Conservation (phyloP, 2,329 filamentous ascomycete genomes). For the Gnomoniopsis smithogilvyi region DNA sequence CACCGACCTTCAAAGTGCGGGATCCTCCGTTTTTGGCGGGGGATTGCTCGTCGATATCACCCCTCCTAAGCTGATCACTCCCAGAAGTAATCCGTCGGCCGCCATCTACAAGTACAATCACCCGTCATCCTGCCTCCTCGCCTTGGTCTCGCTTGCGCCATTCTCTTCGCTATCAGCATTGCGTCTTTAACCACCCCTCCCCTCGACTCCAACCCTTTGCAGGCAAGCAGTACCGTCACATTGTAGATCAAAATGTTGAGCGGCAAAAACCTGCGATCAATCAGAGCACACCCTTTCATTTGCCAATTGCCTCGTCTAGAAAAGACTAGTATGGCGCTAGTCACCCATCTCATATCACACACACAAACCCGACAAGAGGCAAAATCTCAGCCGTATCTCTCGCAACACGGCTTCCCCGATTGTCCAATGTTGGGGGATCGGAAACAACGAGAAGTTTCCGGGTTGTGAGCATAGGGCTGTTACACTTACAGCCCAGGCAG, state of each 20-base stretch:
- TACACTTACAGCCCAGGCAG: background rate
- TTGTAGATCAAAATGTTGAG: constrained; percentile 1
- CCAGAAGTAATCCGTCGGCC: no score
- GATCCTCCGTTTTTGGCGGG: no score
- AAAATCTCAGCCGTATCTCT: background rate
- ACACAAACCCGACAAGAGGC: background rate
- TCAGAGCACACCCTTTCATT: constrained; percentile 6
- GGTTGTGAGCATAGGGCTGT: background rate
- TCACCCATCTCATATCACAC: background rate
- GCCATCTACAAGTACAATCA: no score
- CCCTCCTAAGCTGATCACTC: no score
- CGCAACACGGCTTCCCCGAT: background rate
- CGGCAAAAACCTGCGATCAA: constrained; percentile 7
- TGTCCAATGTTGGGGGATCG: background rate
- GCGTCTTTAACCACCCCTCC: no score
- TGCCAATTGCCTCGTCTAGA: background rate
- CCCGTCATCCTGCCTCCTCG: background rate
- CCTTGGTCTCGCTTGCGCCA: no score
- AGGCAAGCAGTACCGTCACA: background rate
- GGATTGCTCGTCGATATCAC: no score
- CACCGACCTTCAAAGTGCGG: background rate
- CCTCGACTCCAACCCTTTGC: no score
- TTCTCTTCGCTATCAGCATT: no score
- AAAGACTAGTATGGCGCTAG: background rate
- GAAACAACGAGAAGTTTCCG: background rate